phyloP scores from a whole-genome alignment of 345 rosid genomes.

The Populus euphratica region DNA sequence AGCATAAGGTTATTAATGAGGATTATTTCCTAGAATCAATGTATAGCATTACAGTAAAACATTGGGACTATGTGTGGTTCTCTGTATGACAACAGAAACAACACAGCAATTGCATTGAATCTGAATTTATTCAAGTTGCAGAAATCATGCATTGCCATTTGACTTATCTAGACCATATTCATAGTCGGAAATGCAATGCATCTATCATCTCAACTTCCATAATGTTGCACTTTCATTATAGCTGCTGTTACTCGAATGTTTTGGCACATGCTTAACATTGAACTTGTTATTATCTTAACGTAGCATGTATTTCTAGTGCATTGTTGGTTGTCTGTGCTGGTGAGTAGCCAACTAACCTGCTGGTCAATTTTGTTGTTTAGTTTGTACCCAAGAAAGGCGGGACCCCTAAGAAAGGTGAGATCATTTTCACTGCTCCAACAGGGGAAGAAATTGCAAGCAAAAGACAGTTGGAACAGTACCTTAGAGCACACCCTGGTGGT shows the following conservation, averaged over 20 bases:
- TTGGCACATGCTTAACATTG: neutral
- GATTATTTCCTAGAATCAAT: neutral
- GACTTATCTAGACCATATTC: neutral
- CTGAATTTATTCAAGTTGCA: neutral
- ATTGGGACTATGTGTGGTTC: neutral
- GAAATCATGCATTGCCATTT: neutral
- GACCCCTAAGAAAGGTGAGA: conserved; percentile 22
- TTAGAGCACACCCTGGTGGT: conserved; percentile 32
- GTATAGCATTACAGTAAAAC: neutral
- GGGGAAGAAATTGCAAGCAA: conserved; percentile 31
- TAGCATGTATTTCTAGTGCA: neutral
- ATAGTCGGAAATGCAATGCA: neutral
- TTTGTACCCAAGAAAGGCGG: conserved; percentile 19
- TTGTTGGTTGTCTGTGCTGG: neutral
- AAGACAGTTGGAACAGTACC: conserved; percentile 36
- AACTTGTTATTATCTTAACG: neutral
- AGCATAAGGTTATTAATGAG: neutral
- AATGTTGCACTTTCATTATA: neutral
- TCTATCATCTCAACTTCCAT: neutral
- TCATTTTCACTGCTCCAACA: conserved; percentile 27
- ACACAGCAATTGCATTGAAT: neutral
- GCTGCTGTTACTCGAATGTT: neutral
- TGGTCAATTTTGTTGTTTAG: conserved; percentile 4
- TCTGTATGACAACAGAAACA: neutral
- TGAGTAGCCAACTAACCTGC: conserved; percentile 5